phyloP scores from a whole-genome alignment of 768 basidiomycete genomes.

The Gloeophyllum trabeum region DNA sequence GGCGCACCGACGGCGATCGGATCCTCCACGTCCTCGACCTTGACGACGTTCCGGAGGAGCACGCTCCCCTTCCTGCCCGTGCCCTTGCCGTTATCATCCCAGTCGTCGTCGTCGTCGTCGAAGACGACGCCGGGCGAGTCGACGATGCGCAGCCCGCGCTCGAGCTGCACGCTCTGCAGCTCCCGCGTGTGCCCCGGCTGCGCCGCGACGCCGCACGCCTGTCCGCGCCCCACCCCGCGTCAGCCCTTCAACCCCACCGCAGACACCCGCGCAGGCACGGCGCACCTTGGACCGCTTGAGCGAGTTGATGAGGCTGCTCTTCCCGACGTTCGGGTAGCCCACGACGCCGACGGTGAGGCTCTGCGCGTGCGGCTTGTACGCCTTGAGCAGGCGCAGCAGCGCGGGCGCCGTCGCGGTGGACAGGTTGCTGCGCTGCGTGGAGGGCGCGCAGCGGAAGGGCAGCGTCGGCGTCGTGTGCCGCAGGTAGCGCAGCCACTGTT shows the following conservation, averaged over 20 bases:
- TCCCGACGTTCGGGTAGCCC: slow-evolving; percentile 96
- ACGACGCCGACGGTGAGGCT: slow-evolving; percentile 85
- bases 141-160: slow-evolving; percentile 84
- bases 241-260: slow-evolving; percentile 95
- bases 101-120: slow-evolving; percentile 59
- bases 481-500: slow-evolving; percentile 85
- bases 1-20: slow-evolving; percentile 76
- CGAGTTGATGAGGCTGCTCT: slow-evolving; percentile 90
- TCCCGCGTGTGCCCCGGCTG: slow-evolving; percentile 92
- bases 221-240: slow-evolving; percentile 72
- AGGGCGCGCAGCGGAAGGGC: slow-evolving; percentile 76
- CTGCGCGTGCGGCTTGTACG: slow-evolving; percentile 56
- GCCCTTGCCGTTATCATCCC: slow-evolving; percentile 36
- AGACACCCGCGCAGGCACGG: slow-evolving; percentile 73
- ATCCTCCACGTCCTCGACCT: slow-evolving; percentile 85
- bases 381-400: slow-evolving; percentile 74
- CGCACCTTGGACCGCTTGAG: slow-evolving; percentile 72
- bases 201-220: slow-evolving; percentile 91
- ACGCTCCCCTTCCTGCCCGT: slow-evolving; percentile 38
- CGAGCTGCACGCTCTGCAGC: slow-evolving; percentile 83
- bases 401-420: slow-evolving; percentile 68
- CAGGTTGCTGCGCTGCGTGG: slow-evolving; percentile 72
- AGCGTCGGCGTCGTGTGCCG: slow-evolving; percentile 88
- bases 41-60: slow-evolving; percentile 79
- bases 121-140: slow-evolving; percentile 99